Percentiles rank a stretch among this genome's conserved stretches.
phyloP scores from a whole-genome alignment of 768 basidiomycete genomes.

The Mycena rosella region DNA sequence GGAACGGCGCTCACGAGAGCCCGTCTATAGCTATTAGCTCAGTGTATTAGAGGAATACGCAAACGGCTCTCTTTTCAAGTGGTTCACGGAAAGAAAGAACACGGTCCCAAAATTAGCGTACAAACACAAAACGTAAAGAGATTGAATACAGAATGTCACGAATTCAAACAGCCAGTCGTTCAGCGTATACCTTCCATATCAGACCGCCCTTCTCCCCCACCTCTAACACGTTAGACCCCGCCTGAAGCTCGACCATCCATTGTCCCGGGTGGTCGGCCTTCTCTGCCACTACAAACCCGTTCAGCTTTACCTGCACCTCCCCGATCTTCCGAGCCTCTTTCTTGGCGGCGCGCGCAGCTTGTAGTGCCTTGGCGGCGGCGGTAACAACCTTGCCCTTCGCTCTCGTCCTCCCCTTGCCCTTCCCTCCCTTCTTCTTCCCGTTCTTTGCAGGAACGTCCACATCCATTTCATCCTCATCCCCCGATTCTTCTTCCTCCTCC shows the following conservation, averaged over 20 bases:
- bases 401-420: constrained; percentile 55
- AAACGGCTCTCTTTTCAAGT: no score
- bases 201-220: constrained; percentile 79
- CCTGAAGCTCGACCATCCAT: constrained; percentile 73
- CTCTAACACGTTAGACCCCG: constrained; percentile 75
- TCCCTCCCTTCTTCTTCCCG: constrained; percentile 56
- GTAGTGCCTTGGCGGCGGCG: constrained; percentile 38
- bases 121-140: constrained; percentile 12
- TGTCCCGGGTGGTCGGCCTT: constrained; percentile 59
- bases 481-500: constrained; percentile 57
- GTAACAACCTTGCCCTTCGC: constrained; percentile 47
- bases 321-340: constrained; percentile 64
- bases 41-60: no score
- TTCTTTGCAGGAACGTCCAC: constrained; percentile 56
- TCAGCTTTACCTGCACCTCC: constrained; percentile 73
- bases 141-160: neutral
- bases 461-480: constrained; percentile 61
- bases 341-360: constrained; percentile 47
- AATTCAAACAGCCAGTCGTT: constrained; percentile 50
- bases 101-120: constrained; percentile 23
- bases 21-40: no score
- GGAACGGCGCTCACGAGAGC: neutral
- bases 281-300: constrained; percentile 64
- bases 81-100: no score
- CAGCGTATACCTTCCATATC: constrained; percentile 78